Evolutionary conservation across 495 filamentous ascomycete species (phyloP), one percentile per base, ranked within the genome.

Genomic region (Penicillium macrosclerotiorum): DNA sequence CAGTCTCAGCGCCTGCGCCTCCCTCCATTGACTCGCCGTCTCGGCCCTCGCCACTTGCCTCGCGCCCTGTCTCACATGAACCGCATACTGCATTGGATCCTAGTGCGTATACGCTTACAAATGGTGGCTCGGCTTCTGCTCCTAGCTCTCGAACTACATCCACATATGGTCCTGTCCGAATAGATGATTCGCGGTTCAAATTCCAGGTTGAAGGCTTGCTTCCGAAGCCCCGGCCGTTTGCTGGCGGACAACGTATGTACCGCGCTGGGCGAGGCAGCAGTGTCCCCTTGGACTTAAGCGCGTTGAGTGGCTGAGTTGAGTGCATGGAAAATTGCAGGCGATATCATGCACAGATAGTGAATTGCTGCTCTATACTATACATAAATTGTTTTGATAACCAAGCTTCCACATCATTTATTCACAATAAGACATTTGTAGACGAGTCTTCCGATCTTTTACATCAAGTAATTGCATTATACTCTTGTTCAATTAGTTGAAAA

Each of bases 201-300:
- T 98, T 96, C 63, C 82, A 89, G 54, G 75, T 80, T 23, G 92
- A 97, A 44, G 80, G 78, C 25, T 75, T 88, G 50, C 72, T 98
- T 14, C 90, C 93, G 2, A 91, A 88, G 56, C 92, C 93, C 32
- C 76, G 91, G 46, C 80, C 82, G 2, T 96, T 93, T 59, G 63
- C 72, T 6, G 86, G 88, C 3, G 81, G 74, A 22, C 64, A 71
- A 25, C 88, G 87, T 59, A 78, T 81, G 54, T 98, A 98, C 68
- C 76, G 91, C 30, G 93, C 92, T 19, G 93, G 93, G 7, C 78
- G 91, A 60, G 92, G 89, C 17, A 96, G 89, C 67, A 95, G 87
- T 72, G 90, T 98, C 30, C 93, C 93, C 30, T 75, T 97, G 58
- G 88, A 98, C 72, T 68, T 98, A 60, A 79, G 73, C 47, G 59